These are phyloP conservation scores for Fraxinus baroniana DNA, from an alignment of 305 asterid genomes.

Conservation along the genomic window DNA sequence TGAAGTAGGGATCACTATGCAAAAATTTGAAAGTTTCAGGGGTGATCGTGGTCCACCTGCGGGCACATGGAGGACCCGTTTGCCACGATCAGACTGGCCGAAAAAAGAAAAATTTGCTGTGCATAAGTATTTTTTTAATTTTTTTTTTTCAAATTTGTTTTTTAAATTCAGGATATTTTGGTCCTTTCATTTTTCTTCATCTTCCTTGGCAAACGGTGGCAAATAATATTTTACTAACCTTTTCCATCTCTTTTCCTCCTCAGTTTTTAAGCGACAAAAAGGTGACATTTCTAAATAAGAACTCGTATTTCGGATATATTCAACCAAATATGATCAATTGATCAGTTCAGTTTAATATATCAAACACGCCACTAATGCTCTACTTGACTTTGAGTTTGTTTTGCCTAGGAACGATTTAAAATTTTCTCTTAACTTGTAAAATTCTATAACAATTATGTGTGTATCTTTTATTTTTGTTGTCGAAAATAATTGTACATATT, in stretches of 20 bases:
- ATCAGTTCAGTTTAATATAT: background rate
- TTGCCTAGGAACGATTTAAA: background rate
- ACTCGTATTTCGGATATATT: background rate
- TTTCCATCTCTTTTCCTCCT: background rate
- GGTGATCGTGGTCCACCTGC: background rate
- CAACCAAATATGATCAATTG: background rate
- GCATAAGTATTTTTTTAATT: no score
- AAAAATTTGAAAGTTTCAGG: background rate
- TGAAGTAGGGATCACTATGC: background rate
- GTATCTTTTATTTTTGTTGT: background rate
- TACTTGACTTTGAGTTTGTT: background rate
- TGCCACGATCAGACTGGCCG: background rate
- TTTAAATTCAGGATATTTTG: background rate
- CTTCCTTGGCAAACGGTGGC: background rate
- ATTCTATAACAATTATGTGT: background rate
- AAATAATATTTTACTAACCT: background rate
- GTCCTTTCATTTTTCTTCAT: background rate
- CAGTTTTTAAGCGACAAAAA: background rate
- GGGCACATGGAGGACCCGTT: background rate
- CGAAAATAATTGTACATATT: no score
- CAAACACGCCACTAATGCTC: background rate
- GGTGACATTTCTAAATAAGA: background rate
- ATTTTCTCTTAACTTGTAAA: no score
- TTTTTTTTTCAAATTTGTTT: no score
- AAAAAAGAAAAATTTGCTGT: no score